phyloP scores from a whole-genome alignment of 2,329 filamentous ascomycete genomes.

The Colletotrichum chlorophyti region DNA sequence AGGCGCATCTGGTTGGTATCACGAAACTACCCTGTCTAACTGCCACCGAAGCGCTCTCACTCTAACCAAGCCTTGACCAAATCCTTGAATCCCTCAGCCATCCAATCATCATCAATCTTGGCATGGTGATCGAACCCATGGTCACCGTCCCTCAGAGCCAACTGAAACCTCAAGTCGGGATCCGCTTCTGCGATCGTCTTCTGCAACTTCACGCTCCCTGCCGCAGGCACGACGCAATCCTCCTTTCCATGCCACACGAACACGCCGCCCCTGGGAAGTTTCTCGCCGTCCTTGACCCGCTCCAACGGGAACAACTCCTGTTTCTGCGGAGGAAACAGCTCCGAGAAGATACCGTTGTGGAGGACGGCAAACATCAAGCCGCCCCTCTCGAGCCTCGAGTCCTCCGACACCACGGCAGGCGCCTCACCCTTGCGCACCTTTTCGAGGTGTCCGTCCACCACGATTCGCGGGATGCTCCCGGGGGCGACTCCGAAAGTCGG shows the following conservation, averaged over 20 bases:
- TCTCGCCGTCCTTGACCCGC: background rate
- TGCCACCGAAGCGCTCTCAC: background rate
- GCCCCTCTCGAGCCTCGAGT: background rate
- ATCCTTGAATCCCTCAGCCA: background rate
- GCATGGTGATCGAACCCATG: conserved; percentile 11
- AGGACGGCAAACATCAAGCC: background rate
- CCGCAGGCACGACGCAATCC: conserved; percentile 1
- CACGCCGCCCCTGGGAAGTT: conserved; percentile 3
- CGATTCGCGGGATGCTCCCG: background rate
- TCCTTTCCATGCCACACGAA: conserved; percentile 17
- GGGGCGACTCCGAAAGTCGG: background rate
- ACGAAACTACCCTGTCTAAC: background rate
- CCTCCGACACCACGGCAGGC: background rate
- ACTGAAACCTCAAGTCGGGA: background rate
- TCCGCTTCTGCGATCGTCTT: background rate
- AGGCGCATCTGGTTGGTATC: no score
- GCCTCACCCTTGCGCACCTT: background rate
- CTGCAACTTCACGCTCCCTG: background rate
- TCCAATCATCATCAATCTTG: conserved; percentile 10
- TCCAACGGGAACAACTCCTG: conserved; percentile 1
- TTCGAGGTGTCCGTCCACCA: conserved; percentile 8
- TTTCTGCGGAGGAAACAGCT: background rate
- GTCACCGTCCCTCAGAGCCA: background rate
- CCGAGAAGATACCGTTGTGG: background rate
- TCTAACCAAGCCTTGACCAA: conserved; percentile 3